phyloP scores from a whole-genome alignment of 208 protist genomes.

The Leishmania tropica region DNA sequence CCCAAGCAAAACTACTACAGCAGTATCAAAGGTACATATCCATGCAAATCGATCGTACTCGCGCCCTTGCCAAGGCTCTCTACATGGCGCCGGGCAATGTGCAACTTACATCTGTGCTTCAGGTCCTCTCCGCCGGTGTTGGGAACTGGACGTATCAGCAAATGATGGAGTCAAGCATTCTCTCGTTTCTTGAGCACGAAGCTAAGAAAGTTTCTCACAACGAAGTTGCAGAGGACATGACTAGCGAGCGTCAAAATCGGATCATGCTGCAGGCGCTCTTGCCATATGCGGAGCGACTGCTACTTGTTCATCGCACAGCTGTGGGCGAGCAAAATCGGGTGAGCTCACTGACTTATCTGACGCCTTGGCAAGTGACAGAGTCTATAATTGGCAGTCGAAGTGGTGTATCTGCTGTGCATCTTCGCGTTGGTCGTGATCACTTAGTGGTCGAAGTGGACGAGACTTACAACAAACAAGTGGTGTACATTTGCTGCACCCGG shows the following conservation, averaged over 20 bases:
- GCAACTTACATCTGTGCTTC: constrained; percentile 72
- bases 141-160: constrained; percentile 70
- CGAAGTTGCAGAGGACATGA: constrained; percentile 71
- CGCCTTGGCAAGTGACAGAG: constrained; percentile 74
- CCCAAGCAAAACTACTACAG: constrained; percentile 32
- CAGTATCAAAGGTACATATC: constrained; percentile 63
- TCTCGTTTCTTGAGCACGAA: constrained; percentile 59
- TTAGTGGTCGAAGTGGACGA: constrained; percentile 84
- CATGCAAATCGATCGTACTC: constrained; percentile 52
- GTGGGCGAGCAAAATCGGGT: constrained; percentile 37
- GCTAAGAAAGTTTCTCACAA: constrained; percentile 40
- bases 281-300: constrained; percentile 71
- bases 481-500: constrained; percentile 69
- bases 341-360: constrained; percentile 39
- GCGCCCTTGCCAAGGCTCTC: constrained; percentile 37
- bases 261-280: constrained; percentile 84
- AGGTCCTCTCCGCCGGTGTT: constrained; percentile 70
- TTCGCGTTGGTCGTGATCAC: constrained; percentile 66
- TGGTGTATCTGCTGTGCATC: constrained; percentile 71
- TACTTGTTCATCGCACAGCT: constrained; percentile 69
- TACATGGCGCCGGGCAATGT: constrained; percentile 43
- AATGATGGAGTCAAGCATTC: constrained; percentile 56
- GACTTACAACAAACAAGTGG: constrained; percentile 79
- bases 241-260: constrained; percentile 83
- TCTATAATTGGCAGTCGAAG: constrained; percentile 71